phyloP scores from a whole-genome alignment of 1,284 basidiomycete genomes.

The Coniophora puteana region DNA sequence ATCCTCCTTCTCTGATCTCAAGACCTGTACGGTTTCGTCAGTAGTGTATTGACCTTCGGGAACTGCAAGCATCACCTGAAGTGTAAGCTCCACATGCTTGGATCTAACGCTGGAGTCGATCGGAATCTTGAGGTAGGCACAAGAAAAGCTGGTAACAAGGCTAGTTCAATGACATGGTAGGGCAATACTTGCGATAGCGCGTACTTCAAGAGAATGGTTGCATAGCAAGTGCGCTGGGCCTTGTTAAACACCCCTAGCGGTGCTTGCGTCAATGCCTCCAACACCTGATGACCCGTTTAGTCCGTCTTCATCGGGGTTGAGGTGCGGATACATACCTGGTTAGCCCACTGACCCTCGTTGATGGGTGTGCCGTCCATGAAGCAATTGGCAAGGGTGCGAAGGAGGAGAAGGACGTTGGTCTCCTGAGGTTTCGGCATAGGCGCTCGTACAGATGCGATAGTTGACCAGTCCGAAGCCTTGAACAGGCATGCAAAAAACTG shows the following conservation, averaged over 20 bases:
- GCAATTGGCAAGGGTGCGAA: conserved; percentile 81
- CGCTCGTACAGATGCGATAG: conserved; percentile 40
- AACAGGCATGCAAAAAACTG: conserved; percentile 63
- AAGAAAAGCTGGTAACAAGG: conserved; percentile 51
- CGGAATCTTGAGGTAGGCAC: conserved; percentile 42
- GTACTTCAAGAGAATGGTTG: conserved; percentile 82
- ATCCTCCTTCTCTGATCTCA: conserved; percentile 69
- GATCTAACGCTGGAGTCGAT: conserved; percentile 30
- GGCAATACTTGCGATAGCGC: conserved; percentile 19
- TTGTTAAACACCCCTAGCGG: conserved; percentile 60
- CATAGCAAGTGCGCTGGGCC: conserved; percentile 67
- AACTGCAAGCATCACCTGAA: conserved; percentile 37
- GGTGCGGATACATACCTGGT: conserved; percentile 35
- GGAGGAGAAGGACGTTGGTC: conserved; percentile 82
- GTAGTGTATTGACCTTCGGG: conserved; percentile 10
- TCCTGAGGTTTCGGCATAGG: conserved; percentile 69
- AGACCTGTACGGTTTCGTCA: conserved; percentile 39
- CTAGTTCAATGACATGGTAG: conserved; percentile 7
- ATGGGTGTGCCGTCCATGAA: conserved; percentile 54
- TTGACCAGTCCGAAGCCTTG: conserved; percentile 65
- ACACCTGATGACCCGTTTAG: conserved; percentile 49
- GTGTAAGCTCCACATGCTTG: conserved; percentile 41
- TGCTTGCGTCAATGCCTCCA: conserved; percentile 47
- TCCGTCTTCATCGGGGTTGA: background rate
- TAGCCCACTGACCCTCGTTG: conserved; percentile 46